Evolutionary conservation across 352 stramenopile genomes (phyloP).

Genomic region (Blastocystis sp.): DNA sequence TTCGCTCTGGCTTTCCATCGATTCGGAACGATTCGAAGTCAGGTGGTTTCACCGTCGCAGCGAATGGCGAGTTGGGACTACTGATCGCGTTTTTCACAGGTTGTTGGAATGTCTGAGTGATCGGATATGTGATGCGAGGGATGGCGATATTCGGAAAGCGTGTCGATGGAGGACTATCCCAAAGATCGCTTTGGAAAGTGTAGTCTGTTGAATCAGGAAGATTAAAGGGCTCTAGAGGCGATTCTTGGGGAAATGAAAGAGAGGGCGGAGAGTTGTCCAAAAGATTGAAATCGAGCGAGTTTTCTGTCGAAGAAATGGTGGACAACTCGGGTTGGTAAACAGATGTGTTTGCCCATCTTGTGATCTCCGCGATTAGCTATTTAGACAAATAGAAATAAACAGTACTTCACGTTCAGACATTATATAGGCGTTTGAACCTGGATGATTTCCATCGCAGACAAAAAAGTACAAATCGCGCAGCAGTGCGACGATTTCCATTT

Average conservation of each 20-base stretch:
- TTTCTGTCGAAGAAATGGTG: neutral
- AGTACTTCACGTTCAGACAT: neutral
- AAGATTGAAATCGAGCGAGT: neutral
- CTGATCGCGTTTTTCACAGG: neutral
- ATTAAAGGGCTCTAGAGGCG: neutral
- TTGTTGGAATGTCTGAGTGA: neutral
- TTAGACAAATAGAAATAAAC: neutral
- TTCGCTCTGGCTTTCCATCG: neutral
- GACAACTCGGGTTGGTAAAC: neutral
- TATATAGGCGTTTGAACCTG: neutral
- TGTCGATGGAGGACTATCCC: neutral
- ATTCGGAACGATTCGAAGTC: neutral
- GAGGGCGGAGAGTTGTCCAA: neutral
- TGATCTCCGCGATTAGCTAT: neutral
- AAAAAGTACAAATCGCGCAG: neutral
- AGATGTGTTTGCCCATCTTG: neutral
- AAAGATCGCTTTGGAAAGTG: neutral
- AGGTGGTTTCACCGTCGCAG: neutral
- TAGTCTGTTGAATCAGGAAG: neutral
- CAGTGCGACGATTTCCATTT: neutral
- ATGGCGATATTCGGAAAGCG: neutral
- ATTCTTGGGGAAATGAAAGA: neutral
- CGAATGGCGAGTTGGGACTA: slow-evolving; percentile 17
- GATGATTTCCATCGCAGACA: neutral
- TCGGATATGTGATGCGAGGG: neutral